These are phyloP conservation scores for Trapa incisa DNA, from an alignment of 345 rosid genomes.

Conservation along the genomic window DNA sequence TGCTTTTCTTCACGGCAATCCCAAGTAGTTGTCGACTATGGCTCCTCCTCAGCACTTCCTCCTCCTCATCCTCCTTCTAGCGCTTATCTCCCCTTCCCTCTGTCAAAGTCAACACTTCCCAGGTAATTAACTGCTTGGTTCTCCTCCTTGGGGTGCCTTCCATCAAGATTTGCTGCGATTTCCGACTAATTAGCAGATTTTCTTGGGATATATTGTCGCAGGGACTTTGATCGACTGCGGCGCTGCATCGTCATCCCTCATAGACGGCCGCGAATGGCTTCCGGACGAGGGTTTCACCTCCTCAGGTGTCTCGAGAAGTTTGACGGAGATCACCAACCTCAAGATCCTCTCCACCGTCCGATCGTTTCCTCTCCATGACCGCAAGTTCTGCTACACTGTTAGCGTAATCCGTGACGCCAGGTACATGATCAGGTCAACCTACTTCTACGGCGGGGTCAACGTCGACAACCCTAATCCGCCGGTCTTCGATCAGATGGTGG, in stretches of 20 bases:
- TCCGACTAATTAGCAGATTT: not conserved
- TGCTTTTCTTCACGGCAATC: not conserved
- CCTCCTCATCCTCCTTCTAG: conserved; percentile 6
- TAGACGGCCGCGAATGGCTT: conserved; percentile 44
- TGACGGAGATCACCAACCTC: conserved; percentile 17
- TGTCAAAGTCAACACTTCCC: conserved; percentile 23
- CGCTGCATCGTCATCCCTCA: conserved; percentile 21
- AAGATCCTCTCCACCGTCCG: conserved; percentile 53
- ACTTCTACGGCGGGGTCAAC: conserved; percentile 78
- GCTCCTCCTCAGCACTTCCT: conserved; percentile 2
- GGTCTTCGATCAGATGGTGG: conserved; percentile 83
- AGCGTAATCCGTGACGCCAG: conserved; percentile 40
- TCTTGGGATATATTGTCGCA: not conserved
- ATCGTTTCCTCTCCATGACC: conserved; percentile 50
- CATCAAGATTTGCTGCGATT: not conserved
- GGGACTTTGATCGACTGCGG: conserved; percentile 77
- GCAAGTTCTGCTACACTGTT: conserved; percentile 58
- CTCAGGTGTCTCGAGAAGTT: conserved; percentile 34
- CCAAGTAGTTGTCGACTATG: conserved; percentile 3
- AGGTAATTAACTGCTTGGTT: not conserved
- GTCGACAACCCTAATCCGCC: conserved; percentile 53
- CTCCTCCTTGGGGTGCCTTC: not conserved
- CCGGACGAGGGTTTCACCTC: conserved; percentile 40
- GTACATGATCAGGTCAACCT: conserved; percentile 61
- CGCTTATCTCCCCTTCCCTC: conserved; percentile 23